These are phyloP conservation scores for Fusarium scirpi DNA, from an alignment of 2,329 filamentous ascomycete species.

Conservation along the genomic window DNA sequence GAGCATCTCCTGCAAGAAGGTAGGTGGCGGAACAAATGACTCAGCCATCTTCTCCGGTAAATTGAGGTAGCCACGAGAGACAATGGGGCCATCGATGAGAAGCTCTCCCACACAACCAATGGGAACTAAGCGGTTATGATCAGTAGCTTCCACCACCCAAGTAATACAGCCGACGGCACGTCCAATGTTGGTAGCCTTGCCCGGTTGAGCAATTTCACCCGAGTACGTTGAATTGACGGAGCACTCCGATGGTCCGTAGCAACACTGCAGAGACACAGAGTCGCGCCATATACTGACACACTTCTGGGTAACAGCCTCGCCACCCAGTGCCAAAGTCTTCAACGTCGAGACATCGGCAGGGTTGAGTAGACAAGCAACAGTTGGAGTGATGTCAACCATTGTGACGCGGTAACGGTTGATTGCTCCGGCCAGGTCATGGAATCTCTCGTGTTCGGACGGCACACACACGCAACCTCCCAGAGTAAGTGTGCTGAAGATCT, in stretches of 20 bases:
- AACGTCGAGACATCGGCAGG: conserved; percentile 27
- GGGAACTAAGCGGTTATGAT: conserved; percentile 14
- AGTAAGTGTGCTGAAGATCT: conserved; percentile 31
- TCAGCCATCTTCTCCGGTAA: conserved; percentile 25
- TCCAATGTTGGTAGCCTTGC: conserved; percentile 34
- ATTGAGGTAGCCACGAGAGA: conserved; percentile 38
- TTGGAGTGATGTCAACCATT: conserved; percentile 34
- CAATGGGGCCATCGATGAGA: conserved; percentile 36
- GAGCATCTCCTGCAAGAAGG: background rate
- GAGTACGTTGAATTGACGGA: conserved; percentile 29
- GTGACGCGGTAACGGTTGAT: conserved; percentile 29
- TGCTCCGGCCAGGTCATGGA: conserved; percentile 27
- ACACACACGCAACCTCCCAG: conserved; percentile 34
- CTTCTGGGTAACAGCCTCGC: conserved; percentile 34
- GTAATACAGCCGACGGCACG: conserved; percentile 24
- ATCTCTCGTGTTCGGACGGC: conserved; percentile 34
- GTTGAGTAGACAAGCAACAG: conserved; percentile 30
- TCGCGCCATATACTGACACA: conserved; percentile 37
- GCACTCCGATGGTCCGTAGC: conserved; percentile 36
- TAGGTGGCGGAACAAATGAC: conserved; percentile 22
- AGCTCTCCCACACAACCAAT: conserved; percentile 33
- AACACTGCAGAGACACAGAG: conserved; percentile 31
- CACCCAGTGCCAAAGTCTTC: conserved; percentile 30
- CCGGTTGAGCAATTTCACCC: conserved; percentile 25
- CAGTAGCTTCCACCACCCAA: conserved; percentile 27